Percentiles rank a stretch among this genome's conserved stretches.
Conservation (phyloP, 2,329 filamentous ascomycete species). For the Cytospora piceicola region DNA sequence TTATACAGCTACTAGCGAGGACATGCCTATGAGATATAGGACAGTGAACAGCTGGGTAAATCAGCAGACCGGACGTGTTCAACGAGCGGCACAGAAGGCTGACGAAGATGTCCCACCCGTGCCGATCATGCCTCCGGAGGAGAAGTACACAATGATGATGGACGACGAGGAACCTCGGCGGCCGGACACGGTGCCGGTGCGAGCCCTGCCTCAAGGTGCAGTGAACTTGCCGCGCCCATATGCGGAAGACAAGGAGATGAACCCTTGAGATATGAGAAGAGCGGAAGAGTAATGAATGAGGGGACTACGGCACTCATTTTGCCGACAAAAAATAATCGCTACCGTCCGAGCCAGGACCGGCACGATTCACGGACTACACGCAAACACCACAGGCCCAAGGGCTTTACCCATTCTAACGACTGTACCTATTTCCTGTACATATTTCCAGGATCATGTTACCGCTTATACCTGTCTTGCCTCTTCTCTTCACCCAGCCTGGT, state of each 20-base stretch:
- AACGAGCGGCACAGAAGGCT: constrained; percentile 49
- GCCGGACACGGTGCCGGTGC: constrained; percentile 8
- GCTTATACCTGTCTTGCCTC: neutral
- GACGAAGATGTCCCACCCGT: constrained; percentile 45
- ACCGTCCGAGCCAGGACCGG: neutral
- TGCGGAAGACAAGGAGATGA: constrained; percentile 8
- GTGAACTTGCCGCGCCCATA: neutral
- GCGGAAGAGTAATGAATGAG: neutral
- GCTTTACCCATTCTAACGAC: constrained; percentile 10
- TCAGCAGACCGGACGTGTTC: constrained; percentile 62
- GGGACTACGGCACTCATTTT: neutral
- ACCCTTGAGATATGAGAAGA: neutral
- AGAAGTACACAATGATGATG: constrained; percentile 55
- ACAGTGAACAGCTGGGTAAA: constrained; percentile 67
- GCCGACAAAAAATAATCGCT: neutral
- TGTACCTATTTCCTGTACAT: constrained; percentile 23
- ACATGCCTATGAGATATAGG: constrained; percentile 59
- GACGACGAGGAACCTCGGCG: constrained; percentile 53
- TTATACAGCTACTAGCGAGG: constrained; percentile 58
- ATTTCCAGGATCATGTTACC: constrained; percentile 13
- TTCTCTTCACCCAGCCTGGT: constrained; percentile 22
- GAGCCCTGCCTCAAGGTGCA: constrained; percentile 1
- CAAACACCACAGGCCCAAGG: constrained; percentile 24
- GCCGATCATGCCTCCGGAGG: constrained; percentile 49
- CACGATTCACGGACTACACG: constrained; percentile 11